Evolutionary conservation across 805 yeast genomes (phyloP).

Genomic region (Tetrapisispora namnaoensis): DNA sequence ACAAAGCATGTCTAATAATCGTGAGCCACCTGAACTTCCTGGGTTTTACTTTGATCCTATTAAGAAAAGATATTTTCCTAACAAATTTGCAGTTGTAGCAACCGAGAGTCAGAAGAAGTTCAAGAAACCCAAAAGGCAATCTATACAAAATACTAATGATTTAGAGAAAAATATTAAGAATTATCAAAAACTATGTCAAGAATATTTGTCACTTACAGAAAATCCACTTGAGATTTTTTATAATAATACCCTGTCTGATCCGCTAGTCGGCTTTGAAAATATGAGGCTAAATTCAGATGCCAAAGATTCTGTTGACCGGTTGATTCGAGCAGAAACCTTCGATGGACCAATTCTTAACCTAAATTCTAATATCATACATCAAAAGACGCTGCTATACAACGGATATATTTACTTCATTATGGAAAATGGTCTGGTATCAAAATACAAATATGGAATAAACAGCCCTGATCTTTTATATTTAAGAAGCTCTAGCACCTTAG

Average conservation of each 20-base stretch:
- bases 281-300: background rate
- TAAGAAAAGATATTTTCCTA: constrained; percentile 19
- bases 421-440: background rate
- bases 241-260: background rate
- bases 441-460: background rate
- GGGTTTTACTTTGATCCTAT: constrained; percentile 23
- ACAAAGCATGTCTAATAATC: background rate
- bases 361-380: background rate
- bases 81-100: background rate
- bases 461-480: background rate
- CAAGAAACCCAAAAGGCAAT: background rate
- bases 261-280: background rate
- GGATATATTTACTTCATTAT: background rate
- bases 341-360: background rate
- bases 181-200: background rate
- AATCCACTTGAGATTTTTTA: background rate
- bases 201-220: background rate
- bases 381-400: background rate
- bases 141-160: background rate
- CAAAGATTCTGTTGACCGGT: background rate
- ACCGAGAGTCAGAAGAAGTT: constrained; percentile 1
- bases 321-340: background rate
- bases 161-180: background rate
- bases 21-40: constrained; percentile 7
- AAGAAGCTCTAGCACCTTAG: background rate